Percentiles rank a stretch among this genome's conserved stretches.
Evolutionary conservation across 257 asterid genomes (phyloP).

Genomic region (Striga asiatica): DNA sequence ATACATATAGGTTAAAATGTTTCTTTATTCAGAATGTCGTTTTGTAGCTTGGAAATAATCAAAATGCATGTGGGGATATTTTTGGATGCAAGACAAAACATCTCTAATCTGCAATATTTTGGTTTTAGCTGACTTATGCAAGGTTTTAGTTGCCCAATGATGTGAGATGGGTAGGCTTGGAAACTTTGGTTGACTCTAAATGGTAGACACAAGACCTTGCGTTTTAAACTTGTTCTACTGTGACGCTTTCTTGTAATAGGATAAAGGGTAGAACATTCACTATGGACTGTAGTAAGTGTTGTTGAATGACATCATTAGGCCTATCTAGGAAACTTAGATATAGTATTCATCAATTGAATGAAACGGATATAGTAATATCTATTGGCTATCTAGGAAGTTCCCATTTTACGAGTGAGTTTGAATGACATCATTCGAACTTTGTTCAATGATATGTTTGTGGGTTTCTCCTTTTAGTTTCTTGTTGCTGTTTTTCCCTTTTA

Average conservation of each 20-base stretch:
- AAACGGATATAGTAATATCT: neutral
- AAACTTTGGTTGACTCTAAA: neutral
- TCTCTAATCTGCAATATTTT: conserved; percentile 4
- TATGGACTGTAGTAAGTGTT: neutral
- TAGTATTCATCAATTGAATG: too few species aligned
- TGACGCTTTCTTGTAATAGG: neutral
- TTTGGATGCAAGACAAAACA: neutral
- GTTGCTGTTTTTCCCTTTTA: neutral
- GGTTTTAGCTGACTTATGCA: conserved; percentile 7
- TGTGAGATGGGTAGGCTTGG: neutral
- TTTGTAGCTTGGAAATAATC: conserved; percentile 1
- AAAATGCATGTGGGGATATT: neutral
- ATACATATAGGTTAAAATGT: neutral
- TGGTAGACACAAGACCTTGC: neutral
- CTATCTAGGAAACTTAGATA: too few species aligned
- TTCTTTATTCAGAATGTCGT: neutral
- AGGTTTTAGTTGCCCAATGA: neutral
- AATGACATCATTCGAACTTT: neutral
- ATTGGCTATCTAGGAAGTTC: neutral
- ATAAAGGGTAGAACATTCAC: neutral
- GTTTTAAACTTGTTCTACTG: neutral
- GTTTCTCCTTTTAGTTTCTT: neutral
- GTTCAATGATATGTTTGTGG: neutral
- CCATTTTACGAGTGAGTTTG: neutral
- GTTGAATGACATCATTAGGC: too few species aligned